Conservation (phyloP, 768 basidiomycete genomes). For the Lactarius deliciosus region DNA sequence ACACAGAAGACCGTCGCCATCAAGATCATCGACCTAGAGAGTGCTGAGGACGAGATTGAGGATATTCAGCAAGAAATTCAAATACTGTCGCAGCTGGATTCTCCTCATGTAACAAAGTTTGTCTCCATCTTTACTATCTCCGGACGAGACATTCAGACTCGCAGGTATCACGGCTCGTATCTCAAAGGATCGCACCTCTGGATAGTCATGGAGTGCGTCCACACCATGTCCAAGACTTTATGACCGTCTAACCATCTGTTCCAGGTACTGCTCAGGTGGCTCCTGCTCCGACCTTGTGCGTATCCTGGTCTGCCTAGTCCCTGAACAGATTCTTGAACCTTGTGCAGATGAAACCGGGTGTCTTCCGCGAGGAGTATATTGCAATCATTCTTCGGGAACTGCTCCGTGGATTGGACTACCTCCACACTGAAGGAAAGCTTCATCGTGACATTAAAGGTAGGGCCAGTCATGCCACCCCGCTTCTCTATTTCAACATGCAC, state of each 20-base stretch:
- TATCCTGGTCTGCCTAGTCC: constrained; percentile 30
- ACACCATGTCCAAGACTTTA: background rate
- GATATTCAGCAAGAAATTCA: constrained; percentile 99
- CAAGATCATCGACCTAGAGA: constrained; percentile 99
- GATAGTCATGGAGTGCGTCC: constrained; percentile 94
- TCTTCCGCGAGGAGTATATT: constrained; percentile 98
- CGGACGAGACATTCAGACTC: constrained; percentile 25
- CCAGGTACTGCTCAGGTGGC: constrained; percentile 94
- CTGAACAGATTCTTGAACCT: constrained; percentile 11
- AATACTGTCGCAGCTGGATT: constrained; percentile 95
- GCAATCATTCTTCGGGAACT: constrained; percentile 95
- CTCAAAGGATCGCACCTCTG: constrained; percentile 95
- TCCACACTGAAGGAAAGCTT: constrained; percentile 94
- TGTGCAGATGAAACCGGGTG: constrained; percentile 93
- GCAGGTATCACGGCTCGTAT: constrained; percentile 92
- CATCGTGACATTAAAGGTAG: constrained; percentile 99
- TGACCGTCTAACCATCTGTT: constrained; percentile 14
- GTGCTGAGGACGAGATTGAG: constrained; percentile 99
- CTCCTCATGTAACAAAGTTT: constrained; percentile 93
- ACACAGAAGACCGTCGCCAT: constrained; percentile 98
- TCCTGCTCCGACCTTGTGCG: constrained; percentile 94
- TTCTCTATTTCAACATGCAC: background rate
- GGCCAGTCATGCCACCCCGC: constrained; percentile 20
- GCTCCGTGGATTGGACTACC: constrained; percentile 88
- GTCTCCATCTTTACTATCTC: constrained; percentile 37